Evolutionary conservation across 1,284 basidiomycete genomes (phyloP), one percentile per base, ranked within the genome.

Genomic region (Vanrija sp.): DNA sequence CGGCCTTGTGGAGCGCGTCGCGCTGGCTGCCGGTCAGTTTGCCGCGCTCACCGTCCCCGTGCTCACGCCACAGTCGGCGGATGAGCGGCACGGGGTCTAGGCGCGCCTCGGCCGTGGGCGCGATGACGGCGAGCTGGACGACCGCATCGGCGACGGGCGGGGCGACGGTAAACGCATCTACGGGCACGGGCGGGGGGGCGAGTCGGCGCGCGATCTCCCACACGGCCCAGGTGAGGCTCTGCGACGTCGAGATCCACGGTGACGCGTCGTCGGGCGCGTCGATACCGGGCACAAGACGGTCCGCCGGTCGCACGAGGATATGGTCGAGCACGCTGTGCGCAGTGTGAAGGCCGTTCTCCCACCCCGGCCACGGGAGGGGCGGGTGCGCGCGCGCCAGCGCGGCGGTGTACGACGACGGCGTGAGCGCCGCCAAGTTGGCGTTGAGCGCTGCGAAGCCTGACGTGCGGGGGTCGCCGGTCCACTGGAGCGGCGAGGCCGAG

Each of bases 251-350:
- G 19, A 72, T 65, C 66, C 67, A 72, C 6, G 64, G 62, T 2
- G 58, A 55, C 28, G 56, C 54, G 21, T 67, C 66, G 52, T 72
- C 70, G 46, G 43, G 23, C 19, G 18, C 53, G 43, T 43, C 62
- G 55, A 38, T 58, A 47, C 6, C 59, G 21, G 28, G 52, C 51
- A 34, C 51, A 52, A 29, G 55, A 38, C 16, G 55, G 16, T 59
- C 54, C 23, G 48, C 29, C 48, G 62, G 62, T 1, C 54, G 47
- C 10, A 56, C 21, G 21, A 23, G 58, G 19, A 66, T 63, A 50
- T 70, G 69, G 56, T 70, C 67, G 16, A 68, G 52, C 21, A 68
- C 57, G 1, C 60, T 61, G 34, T 69, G 65, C 19, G 64, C 58
- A 2, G 62, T 29, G 44, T 64, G 60, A 12, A 48, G 43, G 12